Conservation (phyloP, 2,329 filamentous ascomycete genomes). For the Hypoxylon sp. region DNA sequence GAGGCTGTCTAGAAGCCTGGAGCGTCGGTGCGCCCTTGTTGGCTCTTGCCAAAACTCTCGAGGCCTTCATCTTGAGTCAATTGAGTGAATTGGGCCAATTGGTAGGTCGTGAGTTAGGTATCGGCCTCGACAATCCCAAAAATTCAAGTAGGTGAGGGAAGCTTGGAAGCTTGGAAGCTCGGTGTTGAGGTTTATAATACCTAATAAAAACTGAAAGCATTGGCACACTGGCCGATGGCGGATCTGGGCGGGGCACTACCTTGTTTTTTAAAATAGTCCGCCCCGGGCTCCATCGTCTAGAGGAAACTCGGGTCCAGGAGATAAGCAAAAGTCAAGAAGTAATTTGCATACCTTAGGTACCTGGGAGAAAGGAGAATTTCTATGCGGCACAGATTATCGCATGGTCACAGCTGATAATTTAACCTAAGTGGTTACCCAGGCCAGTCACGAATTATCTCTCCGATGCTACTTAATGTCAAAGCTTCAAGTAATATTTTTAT, state of each 20-base stretch:
- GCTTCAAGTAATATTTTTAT: conserved; percentile 30
- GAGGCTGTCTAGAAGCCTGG: conserved; percentile 25
- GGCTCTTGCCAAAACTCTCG: conserved; percentile 38
- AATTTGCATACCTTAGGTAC: too few relatives aligned
- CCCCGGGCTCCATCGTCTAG: not conserved
- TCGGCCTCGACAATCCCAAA: conserved; percentile 16
- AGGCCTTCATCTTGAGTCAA: conserved; percentile 44
- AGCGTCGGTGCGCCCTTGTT: conserved; percentile 39
- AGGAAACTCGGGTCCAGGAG: not conserved
- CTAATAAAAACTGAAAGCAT: conserved; percentile 24
- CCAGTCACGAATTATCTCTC: not conserved
- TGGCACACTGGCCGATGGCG: conserved; percentile 36
- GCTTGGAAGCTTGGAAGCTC: conserved; percentile 10
- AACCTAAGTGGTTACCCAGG: not conserved
- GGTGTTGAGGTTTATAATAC: conserved; percentile 18
- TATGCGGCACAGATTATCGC: not conserved
- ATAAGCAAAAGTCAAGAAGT: not conserved
- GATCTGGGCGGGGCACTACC: conserved; percentile 34
- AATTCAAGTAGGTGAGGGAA: conserved; percentile 19
- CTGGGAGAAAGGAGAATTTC: not conserved
- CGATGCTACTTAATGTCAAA: not conserved
- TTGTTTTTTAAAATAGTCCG: conserved; percentile 4
- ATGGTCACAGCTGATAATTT: not conserved
- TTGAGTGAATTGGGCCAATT: conserved; percentile 32
- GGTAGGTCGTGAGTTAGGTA: not conserved